Conservation (phyloP, 441 rosid genomes). For the Eruca vesicaria region DNA sequence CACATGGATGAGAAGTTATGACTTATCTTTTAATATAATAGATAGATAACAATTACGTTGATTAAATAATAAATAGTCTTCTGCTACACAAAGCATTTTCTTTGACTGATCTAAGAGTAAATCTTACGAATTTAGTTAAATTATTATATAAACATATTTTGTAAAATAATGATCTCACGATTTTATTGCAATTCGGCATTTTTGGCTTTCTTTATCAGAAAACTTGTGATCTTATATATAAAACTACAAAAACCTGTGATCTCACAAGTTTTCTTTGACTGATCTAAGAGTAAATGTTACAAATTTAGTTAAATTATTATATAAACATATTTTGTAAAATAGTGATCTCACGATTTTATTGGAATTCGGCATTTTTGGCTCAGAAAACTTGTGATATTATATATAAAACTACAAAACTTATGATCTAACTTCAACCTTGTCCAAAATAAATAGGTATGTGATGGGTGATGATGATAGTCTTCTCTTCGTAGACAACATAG, state of each 20-base stretch:
- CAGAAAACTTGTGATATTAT: neutral
- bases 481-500: conserved; percentile 50
- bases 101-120: neutral
- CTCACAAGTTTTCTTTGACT: neutral
- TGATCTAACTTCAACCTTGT: neutral
- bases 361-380: neutral
- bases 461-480: conserved; percentile 67
- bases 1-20: too few relatives aligned
- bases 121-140: too few relatives aligned
- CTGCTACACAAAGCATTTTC: neutral
- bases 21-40: too few relatives aligned
- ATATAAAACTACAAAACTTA: neutral
- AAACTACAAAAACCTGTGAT: neutral
- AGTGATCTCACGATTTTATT: neutral
- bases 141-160: neutral
- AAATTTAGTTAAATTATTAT: too few relatives aligned
- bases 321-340: neutral
- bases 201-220: too few relatives aligned
- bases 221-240: neutral
- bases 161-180: neutral
- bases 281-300: too few relatives aligned
- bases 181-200: neutral
- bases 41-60: too few relatives aligned
- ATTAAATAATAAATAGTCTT: too few relatives aligned
- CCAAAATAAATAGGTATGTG: conserved; percentile 29